A percentile compares a stretch with the other conserved stretches of the same genome.
Conservation (phyloP, 2,329 filamentous ascomycete species). For the Plectosphaerella plurivora region DNA sequence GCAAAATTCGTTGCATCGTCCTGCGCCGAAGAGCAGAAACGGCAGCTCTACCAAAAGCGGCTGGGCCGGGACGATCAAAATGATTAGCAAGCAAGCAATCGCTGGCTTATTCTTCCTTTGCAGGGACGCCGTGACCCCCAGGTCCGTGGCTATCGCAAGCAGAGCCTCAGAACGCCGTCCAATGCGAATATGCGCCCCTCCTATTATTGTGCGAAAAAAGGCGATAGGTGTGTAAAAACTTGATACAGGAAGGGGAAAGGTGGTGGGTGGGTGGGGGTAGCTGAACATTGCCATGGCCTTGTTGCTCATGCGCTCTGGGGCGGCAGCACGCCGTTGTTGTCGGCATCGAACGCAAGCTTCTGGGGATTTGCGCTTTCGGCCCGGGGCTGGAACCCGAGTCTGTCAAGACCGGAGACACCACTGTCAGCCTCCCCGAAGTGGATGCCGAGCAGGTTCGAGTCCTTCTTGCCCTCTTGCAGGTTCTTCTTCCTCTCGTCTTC, state of each 20-base stretch:
- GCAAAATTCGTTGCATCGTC: too few relatives aligned
- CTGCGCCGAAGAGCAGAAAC: too few relatives aligned
- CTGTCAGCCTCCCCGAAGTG: constrained; percentile 37
- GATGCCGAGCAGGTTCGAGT: constrained; percentile 35
- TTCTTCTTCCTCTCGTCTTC: constrained; percentile 19
- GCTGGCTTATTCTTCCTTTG: too few relatives aligned
- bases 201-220: background rate
- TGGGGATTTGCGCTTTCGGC: constrained; percentile 22
- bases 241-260: background rate
- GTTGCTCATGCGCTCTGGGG: constrained; percentile 21
- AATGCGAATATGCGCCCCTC: background rate
- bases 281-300: too few relatives aligned
- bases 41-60: too few relatives aligned
- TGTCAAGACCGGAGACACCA: constrained; percentile 37
- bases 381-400: constrained; percentile 23
- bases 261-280: background rate
- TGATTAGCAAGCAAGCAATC: too few relatives aligned
- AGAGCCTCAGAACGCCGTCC: background rate
- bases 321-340: constrained; percentile 18
- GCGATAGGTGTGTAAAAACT: background rate
- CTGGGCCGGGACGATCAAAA: too few relatives aligned
- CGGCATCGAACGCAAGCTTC: constrained; percentile 19
- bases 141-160: background rate
- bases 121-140: background rate
- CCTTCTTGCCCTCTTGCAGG: constrained; percentile 17